Evolutionary conservation across 2,329 filamentous ascomycete genomes (phyloP).

Genomic region (Penicillium sumatraense): DNA sequence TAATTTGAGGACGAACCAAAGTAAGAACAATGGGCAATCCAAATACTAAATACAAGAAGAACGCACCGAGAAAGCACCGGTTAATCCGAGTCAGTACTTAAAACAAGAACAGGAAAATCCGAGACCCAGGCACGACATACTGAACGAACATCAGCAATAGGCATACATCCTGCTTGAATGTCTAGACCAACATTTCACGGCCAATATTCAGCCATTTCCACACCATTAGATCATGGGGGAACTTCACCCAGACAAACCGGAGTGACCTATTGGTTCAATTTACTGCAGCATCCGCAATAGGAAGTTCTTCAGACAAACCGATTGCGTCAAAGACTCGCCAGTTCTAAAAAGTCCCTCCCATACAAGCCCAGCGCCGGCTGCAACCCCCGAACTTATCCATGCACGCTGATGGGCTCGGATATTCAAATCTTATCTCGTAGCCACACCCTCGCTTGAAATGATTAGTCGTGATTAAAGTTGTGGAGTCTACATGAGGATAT

Average conservation of each 20-base stretch:
- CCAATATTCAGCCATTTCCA: too few species aligned
- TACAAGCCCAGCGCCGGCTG: neutral
- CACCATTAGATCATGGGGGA: neutral
- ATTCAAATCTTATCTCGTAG: too few species aligned
- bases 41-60: neutral
- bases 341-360: too few species aligned
- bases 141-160: neutral
- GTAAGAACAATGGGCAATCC: neutral
- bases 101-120: neutral
- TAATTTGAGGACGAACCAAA: too few species aligned
- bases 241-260: neutral
- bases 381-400: neutral
- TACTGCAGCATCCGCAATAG: constrained; percentile 13
- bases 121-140: neutral
- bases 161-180: too few species aligned
- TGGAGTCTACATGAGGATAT: too few species aligned
- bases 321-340: constrained; percentile 23
- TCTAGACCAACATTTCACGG: neutral
- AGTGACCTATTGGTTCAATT: constrained; percentile 3
- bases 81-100: neutral
- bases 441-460: too few species aligned
- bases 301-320: neutral
- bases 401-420: neutral
- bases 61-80: neutral
- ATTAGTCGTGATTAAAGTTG: constrained; percentile 8